Base-by-base conservation (phyloP, 192 early-diverging fungal species). In the Backusella circina region DNA sequence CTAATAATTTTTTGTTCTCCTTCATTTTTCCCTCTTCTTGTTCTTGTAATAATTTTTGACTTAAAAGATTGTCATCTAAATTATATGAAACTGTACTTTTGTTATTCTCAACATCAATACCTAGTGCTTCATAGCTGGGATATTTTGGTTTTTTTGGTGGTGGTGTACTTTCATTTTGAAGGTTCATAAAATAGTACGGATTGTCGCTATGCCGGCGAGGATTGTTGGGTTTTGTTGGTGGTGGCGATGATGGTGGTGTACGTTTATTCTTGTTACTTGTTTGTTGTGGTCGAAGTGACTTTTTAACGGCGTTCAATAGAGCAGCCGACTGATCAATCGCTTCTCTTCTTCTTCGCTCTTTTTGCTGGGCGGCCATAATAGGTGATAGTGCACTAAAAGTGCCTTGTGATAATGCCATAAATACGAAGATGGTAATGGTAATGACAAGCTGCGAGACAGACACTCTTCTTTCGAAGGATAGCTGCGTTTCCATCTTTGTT, bases 391-490 rank as follows among this genome's bases (percentile, higher is more conserved):
- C 65, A 35, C 39, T 78, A 38, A 82, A 66, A 1, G 84, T 84
- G 15, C 86, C 84, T 15, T 75, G 77, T 5, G 84, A 85, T 3
- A 85, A 64, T 5, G 82, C 80, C 26, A 82, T 72, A 66, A 77
- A 83, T 10, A 79, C 77, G n/a, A 85, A 76, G 2, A 81, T 65
- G 10, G 71, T 69, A 12, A 85, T 69, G 35, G 84, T 32, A 0
- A 78, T 64, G 31, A 85, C 79, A n/a, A 78, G 71, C 5, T 79
- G 79, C 3, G 81, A 57, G 9, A 84, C 71, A 30, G 84, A 77
- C 0, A 87, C 65, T 21, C 84, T 82, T 21, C 79, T 78, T 26
- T 87, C 84, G 68, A 87, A 87, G 4, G 85, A 30, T 37, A 84
- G 33, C 82, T 85, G 65, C 13, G 73, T 30, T n/a, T 12, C n/a